A percentile compares a stretch with the other conserved stretches of the same genome.
phyloP scores from a whole-genome alignment of 2,329 filamentous ascomycete species.

The Beauveria bassiana region DNA sequence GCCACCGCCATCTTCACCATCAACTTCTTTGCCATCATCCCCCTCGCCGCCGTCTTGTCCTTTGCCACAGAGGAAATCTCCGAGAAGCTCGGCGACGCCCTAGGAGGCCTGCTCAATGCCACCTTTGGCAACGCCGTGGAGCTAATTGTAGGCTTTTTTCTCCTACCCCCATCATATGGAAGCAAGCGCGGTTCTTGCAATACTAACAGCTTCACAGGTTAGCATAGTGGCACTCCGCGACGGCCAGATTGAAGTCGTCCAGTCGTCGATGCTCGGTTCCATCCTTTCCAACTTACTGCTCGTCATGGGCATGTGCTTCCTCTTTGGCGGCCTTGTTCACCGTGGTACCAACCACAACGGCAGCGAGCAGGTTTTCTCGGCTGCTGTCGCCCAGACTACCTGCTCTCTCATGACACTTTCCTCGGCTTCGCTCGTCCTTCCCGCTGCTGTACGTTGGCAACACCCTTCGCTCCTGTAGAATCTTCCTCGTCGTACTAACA shows the following conservation, averaged over 20 bases:
- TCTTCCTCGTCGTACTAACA: not conserved
- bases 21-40: conserved; percentile 77
- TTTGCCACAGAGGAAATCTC: conserved; percentile 75
- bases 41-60: conserved; percentile 63
- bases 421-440: conserved; percentile 71
- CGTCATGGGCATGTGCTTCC: conserved; percentile 74
- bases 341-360: conserved; percentile 47
- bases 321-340: conserved; percentile 64
- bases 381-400: conserved; percentile 70
- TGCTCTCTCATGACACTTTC: conserved; percentile 68
- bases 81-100: conserved; percentile 61
- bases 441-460: conserved; percentile 49
- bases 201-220: conserved; percentile 47
- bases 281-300: conserved; percentile 92
- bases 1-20: conserved; percentile 63
- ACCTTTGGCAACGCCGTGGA: conserved; percentile 78
- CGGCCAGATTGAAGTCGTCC: conserved; percentile 89
- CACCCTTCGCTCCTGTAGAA: too few species aligned
- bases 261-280: conserved; percentile 93
- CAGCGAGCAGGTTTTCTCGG: conserved; percentile 64
- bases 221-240: conserved; percentile 84
- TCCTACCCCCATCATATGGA: not conserved
- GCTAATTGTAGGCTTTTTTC: conserved; percentile 52
- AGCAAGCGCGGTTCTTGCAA: not conserved
- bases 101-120: conserved; percentile 67